These are phyloP conservation scores for Stereocaulon alpinum DNA, from an alignment of 495 filamentous ascomycete genomes.

Conservation along the genomic window DNA sequence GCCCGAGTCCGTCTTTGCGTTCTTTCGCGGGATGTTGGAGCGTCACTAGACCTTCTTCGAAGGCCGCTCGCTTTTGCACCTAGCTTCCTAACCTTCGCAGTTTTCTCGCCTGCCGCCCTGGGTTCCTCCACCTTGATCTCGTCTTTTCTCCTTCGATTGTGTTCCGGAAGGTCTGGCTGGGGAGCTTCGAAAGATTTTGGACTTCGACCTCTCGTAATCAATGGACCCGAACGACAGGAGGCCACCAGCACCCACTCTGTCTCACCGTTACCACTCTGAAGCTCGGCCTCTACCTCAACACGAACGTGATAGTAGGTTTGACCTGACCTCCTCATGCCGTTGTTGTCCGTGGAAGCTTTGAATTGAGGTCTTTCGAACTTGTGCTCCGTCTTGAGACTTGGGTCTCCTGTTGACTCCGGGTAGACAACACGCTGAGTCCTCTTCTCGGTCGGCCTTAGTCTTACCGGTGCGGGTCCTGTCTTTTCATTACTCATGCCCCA, in stretches of 20 bases:
- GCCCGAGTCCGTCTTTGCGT: conserved; percentile 4
- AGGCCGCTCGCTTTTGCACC: too few relatives aligned
- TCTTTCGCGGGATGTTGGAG: conserved; percentile 48
- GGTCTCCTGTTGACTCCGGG: conserved; percentile 2
- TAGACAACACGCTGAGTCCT: neutral
- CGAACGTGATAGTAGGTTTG: conserved; percentile 93
- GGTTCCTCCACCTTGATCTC: neutral
- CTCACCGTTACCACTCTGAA: conserved; percentile 29
- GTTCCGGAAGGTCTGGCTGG: neutral
- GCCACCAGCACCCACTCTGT: neutral
- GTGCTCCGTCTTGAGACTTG: conserved; percentile 28
- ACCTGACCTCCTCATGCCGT: conserved; percentile 80
- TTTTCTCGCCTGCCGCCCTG: too few relatives aligned
- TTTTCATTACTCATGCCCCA: too few relatives aligned
- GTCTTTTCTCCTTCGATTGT: neutral
- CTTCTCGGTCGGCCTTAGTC: too few relatives aligned
- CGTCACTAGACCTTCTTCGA: too few relatives aligned
- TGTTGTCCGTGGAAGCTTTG: conserved; percentile 92
- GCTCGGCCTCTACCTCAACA: conserved; percentile 77
- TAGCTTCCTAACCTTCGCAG: too few relatives aligned
- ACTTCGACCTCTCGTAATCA: neutral
- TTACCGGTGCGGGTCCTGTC: too few relatives aligned
- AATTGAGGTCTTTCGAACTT: conserved; percentile 95
- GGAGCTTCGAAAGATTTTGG: neutral
- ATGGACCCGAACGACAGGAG: neutral